Evolutionary conservation across 2,329 filamentous ascomycete species (phyloP).

Genomic region (Ceratocystis lukuohia): DNA sequence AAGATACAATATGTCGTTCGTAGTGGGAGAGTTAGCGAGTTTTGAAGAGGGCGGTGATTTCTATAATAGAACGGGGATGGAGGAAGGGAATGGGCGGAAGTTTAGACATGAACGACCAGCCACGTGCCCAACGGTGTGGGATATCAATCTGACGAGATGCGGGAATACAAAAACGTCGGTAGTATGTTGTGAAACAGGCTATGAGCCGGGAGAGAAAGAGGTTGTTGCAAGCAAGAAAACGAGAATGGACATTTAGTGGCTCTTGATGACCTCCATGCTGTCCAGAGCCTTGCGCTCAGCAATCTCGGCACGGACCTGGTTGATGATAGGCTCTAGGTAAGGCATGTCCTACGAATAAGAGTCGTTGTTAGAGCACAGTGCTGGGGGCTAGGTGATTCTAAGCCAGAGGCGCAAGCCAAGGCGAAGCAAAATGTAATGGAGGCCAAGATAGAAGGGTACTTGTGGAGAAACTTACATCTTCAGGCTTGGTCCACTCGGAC

Average conservation of each 20-base stretch:
- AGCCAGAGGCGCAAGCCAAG: neutral
- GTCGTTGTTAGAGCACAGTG: conserved; percentile 19
- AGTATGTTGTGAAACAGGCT: neutral
- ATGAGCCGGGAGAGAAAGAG: conserved; percentile 9
- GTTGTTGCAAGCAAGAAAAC: conserved; percentile 4
- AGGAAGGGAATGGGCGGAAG: neutral
- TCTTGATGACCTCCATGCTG: conserved; percentile 38
- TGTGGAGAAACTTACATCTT: conserved; percentile 31
- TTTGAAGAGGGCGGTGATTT: neutral
- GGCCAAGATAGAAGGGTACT: neutral
- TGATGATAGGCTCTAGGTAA: conserved; percentile 42
- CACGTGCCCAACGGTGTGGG: neutral
- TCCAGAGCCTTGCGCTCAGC: conserved; percentile 42
- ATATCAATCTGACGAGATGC: neutral
- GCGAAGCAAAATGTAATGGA: neutral
- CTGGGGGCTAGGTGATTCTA: neutral
- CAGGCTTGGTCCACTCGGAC: conserved; percentile 45
- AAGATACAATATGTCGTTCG: conserved; percentile 1
- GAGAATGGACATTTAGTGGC: conserved; percentile 28
- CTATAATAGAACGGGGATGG: neutral
- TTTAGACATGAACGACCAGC: too few relatives aligned
- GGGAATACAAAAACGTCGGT: neutral
- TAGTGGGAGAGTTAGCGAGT: neutral
- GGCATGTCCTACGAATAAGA: conserved; percentile 33
- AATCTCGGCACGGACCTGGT: conserved; percentile 36